Conservation (phyloP, 306 rosid species). For the Ochetophila trinervis region DNA sequence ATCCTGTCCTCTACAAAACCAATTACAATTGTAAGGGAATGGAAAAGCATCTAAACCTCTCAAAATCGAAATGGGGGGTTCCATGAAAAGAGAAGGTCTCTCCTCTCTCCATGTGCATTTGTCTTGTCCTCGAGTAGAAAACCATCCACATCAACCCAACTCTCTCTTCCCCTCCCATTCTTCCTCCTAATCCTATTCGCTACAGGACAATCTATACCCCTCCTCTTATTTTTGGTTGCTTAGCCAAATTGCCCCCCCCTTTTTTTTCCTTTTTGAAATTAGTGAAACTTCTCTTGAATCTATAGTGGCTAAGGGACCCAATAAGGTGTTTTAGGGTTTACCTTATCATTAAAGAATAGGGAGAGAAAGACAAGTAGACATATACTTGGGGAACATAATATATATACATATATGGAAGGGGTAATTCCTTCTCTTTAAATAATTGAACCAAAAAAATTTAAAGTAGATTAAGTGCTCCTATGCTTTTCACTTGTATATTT, state of each 20-base stretch:
- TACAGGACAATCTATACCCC: constrained; percentile 36
- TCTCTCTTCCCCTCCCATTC: neutral
- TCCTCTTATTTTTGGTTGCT: constrained; percentile 21
- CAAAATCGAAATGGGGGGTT: constrained; percentile 14
- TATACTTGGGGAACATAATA: constrained; percentile 6
- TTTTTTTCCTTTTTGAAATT: constrained; percentile 9
- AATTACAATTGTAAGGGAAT: constrained; percentile 8
- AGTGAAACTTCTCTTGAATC: constrained; percentile 17
- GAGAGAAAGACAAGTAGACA: neutral
- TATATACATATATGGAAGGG: constrained; percentile 1
- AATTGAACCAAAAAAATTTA: neutral
- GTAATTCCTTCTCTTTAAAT: constrained; percentile 8
- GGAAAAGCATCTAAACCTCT: constrained; percentile 26
- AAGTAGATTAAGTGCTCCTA: neutral
- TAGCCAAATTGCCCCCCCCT: constrained; percentile 48
- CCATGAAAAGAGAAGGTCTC: constrained; percentile 26
- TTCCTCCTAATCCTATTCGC: constrained; percentile 28
- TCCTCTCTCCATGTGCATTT: constrained; percentile 63
- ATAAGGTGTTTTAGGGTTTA: neutral
- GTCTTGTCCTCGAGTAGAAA: constrained; percentile 64
- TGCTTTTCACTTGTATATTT: constrained; percentile 9
- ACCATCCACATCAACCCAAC: constrained; percentile 53
- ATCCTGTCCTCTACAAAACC: constrained; percentile 44
- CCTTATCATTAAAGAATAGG: neutral
- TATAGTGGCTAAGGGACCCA: constrained; percentile 11